phyloP scores from a whole-genome alignment of 805 yeast species.

The Candida sakaeoensis region DNA sequence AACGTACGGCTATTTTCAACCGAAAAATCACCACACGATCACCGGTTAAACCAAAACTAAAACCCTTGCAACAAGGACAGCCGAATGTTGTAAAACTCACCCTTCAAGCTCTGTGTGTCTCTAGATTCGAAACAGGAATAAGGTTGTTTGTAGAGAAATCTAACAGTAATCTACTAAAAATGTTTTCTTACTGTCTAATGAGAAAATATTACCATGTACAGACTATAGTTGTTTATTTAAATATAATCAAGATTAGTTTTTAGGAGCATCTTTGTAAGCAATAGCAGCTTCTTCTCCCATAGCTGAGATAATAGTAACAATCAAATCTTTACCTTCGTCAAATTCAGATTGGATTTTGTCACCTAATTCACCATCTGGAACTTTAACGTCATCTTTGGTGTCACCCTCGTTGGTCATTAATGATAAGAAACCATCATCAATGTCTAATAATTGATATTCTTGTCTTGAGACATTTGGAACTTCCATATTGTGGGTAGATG shows the following conservation, averaged over 20 bases:
- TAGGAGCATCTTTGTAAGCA: constrained; percentile 98
- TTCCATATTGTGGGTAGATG: constrained; percentile 99
- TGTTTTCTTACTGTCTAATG: too few species aligned
- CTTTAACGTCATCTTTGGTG: constrained; percentile 98
- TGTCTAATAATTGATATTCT: constrained; percentile 95
- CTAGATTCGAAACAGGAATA: too few species aligned
- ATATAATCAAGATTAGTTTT: constrained; percentile 20
- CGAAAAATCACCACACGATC: too few species aligned
- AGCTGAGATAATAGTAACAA: constrained; percentile 94
- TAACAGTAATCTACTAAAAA: too few species aligned
- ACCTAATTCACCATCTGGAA: constrained; percentile 98
- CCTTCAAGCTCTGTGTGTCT: too few species aligned
- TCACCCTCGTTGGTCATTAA: constrained; percentile 97
- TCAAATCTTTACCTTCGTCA: constrained; percentile 97
- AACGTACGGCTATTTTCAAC: too few species aligned
- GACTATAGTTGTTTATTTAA: neutral
- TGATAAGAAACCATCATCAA: constrained; percentile 96
- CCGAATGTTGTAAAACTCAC: too few species aligned
- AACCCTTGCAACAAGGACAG: too few species aligned
- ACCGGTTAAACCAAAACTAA: too few species aligned
- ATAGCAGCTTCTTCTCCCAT: constrained; percentile 99
- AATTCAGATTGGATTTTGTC: constrained; percentile 86
- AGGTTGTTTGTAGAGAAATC: too few species aligned
- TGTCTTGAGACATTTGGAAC: constrained; percentile 96
- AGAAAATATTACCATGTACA: too few species aligned